A percentile compares a stretch with the other conserved stretches of the same genome.
Conservation (phyloP, 2,329 filamentous ascomycete species). For the Cladosporium sp. region DNA sequence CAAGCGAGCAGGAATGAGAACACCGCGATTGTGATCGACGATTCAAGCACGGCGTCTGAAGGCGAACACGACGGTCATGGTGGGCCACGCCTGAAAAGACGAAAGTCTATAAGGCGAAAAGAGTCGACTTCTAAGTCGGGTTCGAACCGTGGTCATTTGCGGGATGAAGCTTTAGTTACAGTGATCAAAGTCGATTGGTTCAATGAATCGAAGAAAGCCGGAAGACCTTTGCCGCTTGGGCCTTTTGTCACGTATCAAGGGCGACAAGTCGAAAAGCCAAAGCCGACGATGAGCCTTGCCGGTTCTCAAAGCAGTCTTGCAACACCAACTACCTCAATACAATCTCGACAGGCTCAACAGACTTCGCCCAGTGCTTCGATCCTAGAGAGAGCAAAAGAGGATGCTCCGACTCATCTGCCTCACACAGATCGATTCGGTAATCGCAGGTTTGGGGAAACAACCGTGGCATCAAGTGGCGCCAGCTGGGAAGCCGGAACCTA, state of each 20-base stretch:
- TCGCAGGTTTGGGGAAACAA: constrained; percentile 22
- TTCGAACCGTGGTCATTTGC: background rate
- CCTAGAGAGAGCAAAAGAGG: constrained; percentile 51
- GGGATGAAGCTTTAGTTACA: constrained; percentile 29
- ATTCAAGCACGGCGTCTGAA: constrained; percentile 35
- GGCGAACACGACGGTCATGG: background rate
- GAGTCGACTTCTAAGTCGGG: background rate
- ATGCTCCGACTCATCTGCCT: constrained; percentile 20
- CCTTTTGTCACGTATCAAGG: constrained; percentile 52
- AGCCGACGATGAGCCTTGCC: background rate
- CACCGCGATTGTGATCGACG: constrained; percentile 20
- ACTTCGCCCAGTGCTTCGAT: constrained; percentile 23
- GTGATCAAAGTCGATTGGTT: constrained; percentile 55
- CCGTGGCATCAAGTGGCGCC: constrained; percentile 17
- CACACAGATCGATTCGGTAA: constrained; percentile 22
- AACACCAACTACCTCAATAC: background rate
- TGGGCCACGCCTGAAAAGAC: background rate
- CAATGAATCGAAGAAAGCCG: constrained; percentile 41
- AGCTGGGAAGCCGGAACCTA: constrained; percentile 29
- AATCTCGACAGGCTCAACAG: background rate
- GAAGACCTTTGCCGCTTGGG: constrained; percentile 42
- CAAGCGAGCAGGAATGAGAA: constrained; percentile 3
- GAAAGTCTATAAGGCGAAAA: background rate
- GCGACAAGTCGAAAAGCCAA: constrained; percentile 26
- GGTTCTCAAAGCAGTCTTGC: background rate